Evolutionary conservation across 306 rosid species (phyloP).

Genomic region (Ammopiptanthus mongolicus): DNA sequence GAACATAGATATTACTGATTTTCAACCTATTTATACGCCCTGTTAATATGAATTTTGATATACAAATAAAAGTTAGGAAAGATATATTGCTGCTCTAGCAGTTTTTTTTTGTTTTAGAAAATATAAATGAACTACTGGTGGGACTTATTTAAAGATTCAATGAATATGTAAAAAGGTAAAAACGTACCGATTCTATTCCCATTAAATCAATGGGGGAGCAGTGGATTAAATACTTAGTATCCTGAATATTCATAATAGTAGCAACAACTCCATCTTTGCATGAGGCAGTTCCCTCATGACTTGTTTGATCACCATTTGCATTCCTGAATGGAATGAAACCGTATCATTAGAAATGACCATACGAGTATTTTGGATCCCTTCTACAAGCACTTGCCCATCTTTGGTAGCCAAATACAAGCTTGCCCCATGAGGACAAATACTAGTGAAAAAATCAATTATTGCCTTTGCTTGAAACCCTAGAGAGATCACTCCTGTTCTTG

Average conservation of each 20-base stretch:
- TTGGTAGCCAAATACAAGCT: constrained; percentile 34
- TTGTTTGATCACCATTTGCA: constrained; percentile 19
- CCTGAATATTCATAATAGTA: constrained; percentile 31
- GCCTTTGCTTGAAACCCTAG: constrained; percentile 31
- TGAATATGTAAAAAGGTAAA: neutral
- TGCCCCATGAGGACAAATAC: constrained; percentile 16
- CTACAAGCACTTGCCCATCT: constrained; percentile 37
- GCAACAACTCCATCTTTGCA: constrained; percentile 26
- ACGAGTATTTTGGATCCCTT: constrained; percentile 24
- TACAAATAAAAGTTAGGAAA: neutral
- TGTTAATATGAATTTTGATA: neutral
- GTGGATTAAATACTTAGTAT: constrained; percentile 14
- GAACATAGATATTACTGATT: no score
- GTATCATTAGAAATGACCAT: constrained; percentile 16
- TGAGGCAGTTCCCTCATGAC: constrained; percentile 23
- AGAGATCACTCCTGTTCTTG: constrained; percentile 30
- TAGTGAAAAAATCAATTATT: constrained; percentile 20
- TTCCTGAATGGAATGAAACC: constrained; percentile 25
- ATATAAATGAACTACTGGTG: neutral
- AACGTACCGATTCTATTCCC: constrained; percentile 42
- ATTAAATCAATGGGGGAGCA: constrained; percentile 40
- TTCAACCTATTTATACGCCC: no score
- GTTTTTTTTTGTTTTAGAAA: neutral
- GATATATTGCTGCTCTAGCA: neutral
- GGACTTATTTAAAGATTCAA: neutral